These are phyloP conservation scores for Tetraselmis chui DNA, from an alignment of 139 green algal genomes.

Conservation along the genomic window DNA sequence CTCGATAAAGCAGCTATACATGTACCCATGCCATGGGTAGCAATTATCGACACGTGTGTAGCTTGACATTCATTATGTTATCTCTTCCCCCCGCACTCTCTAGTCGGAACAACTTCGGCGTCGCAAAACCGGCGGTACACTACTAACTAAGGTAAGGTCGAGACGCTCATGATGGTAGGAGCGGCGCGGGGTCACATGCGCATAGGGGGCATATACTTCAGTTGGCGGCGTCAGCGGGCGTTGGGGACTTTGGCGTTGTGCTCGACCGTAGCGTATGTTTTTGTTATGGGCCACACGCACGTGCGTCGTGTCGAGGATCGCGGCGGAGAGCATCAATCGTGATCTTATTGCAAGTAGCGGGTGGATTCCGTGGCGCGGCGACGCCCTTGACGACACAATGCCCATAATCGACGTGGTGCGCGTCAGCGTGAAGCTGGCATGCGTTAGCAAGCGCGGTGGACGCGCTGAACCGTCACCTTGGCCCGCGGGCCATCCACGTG, in stretches of 20 bases:
- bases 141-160: too few relatives aligned
- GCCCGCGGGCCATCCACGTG: conserved; percentile 26
- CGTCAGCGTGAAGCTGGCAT: conserved; percentile 28
- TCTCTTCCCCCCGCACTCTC: too few relatives aligned
- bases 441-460: conserved; percentile 22
- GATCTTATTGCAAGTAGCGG: not conserved
- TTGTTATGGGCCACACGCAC: not conserved
- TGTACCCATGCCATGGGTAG: too few relatives aligned
- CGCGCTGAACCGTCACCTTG: conserved; percentile 19
- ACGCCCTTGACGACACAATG: not conserved
- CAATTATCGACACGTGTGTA: too few relatives aligned
- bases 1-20: too few relatives aligned
- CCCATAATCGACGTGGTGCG: not conserved
- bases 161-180: too few relatives aligned
- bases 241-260: not conserved
- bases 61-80: too few relatives aligned
- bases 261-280: not conserved
- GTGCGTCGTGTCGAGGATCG: not conserved
- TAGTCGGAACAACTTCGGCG: too few relatives aligned
- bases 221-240: not conserved
- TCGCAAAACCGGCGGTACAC: too few relatives aligned
- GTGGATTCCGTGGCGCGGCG: not conserved
- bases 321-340: too few relatives aligned
- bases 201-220: not conserved
- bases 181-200: too few relatives aligned